Conservation (phyloP, 2,329 filamentous ascomycete species). For the Penicillium vulpinum region DNA sequence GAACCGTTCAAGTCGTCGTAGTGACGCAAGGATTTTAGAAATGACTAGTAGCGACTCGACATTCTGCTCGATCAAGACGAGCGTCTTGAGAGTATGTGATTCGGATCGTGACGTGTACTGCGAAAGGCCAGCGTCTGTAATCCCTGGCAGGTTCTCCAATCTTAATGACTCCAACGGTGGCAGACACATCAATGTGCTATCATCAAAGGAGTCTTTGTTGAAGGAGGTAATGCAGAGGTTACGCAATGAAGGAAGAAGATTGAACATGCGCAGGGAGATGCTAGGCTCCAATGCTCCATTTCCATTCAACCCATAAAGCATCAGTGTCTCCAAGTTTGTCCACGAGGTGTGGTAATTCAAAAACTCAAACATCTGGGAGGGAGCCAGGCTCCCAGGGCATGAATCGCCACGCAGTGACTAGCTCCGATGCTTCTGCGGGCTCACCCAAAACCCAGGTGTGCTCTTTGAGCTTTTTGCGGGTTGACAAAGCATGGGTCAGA, state of each 20-base stretch:
- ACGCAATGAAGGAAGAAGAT: constrained; percentile 53
- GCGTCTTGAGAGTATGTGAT: constrained; percentile 46
- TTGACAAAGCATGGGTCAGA: constrained; percentile 57
- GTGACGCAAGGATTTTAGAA: constrained; percentile 52
- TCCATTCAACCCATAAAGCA: constrained; percentile 50
- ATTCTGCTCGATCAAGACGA: constrained; percentile 56
- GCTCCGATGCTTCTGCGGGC: constrained; percentile 41
- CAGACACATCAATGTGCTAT: constrained; percentile 55
- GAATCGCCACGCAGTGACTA: constrained; percentile 39
- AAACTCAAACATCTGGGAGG: constrained; percentile 53
- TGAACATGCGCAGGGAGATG: constrained; percentile 55
- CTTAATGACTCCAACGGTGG: constrained; percentile 55
- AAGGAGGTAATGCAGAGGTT: constrained; percentile 58
- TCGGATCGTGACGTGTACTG: constrained; percentile 52
- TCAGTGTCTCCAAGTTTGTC: constrained; percentile 54
- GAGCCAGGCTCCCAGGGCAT: constrained; percentile 49
- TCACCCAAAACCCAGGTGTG: constrained; percentile 58
- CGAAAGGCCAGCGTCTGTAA: constrained; percentile 57
- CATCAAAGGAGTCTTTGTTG: constrained; percentile 55
- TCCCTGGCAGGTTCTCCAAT: constrained; percentile 56
- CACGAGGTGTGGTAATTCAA: constrained; percentile 56
- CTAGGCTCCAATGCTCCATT: constrained; percentile 54
- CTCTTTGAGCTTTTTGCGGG: constrained; percentile 54
- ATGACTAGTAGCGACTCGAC: constrained; percentile 54
- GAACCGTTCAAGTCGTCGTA: constrained; percentile 51